Conservation (phyloP, 1,139 yeast genomes). For the Suhomyces bokatorum region DNA sequence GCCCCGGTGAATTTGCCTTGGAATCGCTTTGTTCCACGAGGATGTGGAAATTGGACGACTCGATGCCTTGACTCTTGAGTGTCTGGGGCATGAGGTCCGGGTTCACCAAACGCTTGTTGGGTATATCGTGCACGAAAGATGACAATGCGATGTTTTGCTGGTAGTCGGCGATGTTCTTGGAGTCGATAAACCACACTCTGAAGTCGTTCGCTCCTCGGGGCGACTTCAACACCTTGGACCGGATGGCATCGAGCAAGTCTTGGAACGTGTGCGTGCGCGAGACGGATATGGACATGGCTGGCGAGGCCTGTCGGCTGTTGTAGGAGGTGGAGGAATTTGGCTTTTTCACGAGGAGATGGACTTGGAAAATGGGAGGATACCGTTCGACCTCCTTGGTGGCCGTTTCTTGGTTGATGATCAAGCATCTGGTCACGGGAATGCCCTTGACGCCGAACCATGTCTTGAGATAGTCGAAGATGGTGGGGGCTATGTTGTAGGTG, state of each 20-base stretch:
- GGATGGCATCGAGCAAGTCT: constrained; percentile 32
- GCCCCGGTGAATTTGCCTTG: constrained; percentile 3
- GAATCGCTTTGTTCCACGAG: constrained; percentile 35
- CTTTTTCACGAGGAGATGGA: constrained; percentile 50
- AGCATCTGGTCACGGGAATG: constrained; percentile 47
- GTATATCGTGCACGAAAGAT: constrained; percentile 33
- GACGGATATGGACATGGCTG: constrained; percentile 19
- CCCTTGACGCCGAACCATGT: constrained; percentile 58
- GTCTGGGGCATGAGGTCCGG: constrained; percentile 26
- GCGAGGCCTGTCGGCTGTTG: constrained; percentile 6
- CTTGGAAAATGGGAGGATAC: constrained; percentile 49
- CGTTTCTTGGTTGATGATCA: constrained; percentile 38
- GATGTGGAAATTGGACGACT: constrained; percentile 30
- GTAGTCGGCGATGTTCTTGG: constrained; percentile 24
- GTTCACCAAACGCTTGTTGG: constrained; percentile 33
- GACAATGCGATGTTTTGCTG: constrained; percentile 28
- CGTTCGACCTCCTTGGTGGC: constrained; percentile 51
- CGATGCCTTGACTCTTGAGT: constrained; percentile 36
- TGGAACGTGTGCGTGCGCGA: constrained; percentile 39
- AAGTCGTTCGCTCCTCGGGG: constrained; percentile 12
- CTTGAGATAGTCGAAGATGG: constrained; percentile 42
- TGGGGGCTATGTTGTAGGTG: constrained; percentile 36
- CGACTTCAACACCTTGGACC: constrained; percentile 21
- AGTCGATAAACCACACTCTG: constrained; percentile 44
- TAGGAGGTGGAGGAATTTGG: constrained; percentile 13